Percentiles rank a stretch among this genome's conserved stretches.
Conservation (phyloP, 768 basidiomycete species). For the Inosperma sp. region DNA sequence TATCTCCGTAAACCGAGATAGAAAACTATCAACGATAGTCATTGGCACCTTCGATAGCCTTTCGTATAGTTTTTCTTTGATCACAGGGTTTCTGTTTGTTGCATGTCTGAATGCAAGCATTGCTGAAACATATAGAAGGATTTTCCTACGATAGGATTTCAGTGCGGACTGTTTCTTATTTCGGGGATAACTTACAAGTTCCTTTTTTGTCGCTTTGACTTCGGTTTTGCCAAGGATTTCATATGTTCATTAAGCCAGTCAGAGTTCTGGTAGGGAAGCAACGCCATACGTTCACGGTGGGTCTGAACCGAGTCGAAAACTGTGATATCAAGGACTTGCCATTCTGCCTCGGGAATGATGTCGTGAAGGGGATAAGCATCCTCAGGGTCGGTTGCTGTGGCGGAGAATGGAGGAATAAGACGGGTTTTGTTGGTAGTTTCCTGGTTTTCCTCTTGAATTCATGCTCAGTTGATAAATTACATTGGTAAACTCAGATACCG, state of each 20-base stretch:
- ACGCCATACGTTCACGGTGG: slow-evolving; percentile 43
- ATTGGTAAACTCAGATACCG: slow-evolving; percentile 18
- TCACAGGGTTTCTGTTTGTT: slow-evolving; percentile 33
- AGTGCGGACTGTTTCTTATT: neutral
- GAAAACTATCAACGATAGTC: slow-evolving; percentile 65
- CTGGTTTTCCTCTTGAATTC: slow-evolving; percentile 57
- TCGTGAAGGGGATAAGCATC: slow-evolving; percentile 70
- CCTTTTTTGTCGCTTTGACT: slow-evolving; percentile 53
- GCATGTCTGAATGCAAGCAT: slow-evolving; percentile 67
- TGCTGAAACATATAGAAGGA: slow-evolving; percentile 75
- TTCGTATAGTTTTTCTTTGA: slow-evolving; percentile 51
- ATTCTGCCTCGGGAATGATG: slow-evolving; percentile 78
- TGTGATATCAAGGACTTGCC: slow-evolving; percentile 60
- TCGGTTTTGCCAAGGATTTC: slow-evolving; percentile 36
- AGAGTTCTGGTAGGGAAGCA: slow-evolving; percentile 60
- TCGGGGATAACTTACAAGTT: slow-evolving; percentile 52
- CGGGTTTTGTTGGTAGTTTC: slow-evolving; percentile 58
- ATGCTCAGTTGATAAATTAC: neutral
- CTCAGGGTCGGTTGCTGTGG: slow-evolving; percentile 60
- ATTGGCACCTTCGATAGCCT: slow-evolving; percentile 55
- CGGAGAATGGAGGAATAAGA: slow-evolving; percentile 72
- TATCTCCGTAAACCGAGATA: slow-evolving; percentile 77
- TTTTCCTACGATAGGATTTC: slow-evolving; percentile 46
- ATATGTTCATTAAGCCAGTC: slow-evolving; percentile 73
- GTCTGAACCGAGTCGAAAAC: slow-evolving; percentile 50